Conservation (phyloP, 192 early-diverging fungal species). For the Podila epigama region DNA sequence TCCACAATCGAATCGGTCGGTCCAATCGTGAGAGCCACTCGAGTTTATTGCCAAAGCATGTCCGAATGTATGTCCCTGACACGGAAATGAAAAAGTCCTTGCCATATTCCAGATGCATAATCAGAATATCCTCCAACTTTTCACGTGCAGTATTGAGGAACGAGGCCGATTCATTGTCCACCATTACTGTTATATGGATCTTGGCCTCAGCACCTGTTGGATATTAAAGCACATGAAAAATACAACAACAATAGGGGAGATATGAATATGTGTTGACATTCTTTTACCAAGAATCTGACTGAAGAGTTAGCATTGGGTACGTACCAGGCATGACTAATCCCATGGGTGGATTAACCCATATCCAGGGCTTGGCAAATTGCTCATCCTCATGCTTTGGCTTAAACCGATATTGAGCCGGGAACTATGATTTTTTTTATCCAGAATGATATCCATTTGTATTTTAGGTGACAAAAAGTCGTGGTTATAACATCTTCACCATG, state of each 20-base stretch:
- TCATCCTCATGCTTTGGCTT: slow-evolving; percentile 70
- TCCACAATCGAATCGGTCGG: slow-evolving; percentile 62
- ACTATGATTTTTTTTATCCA: too few species aligned
- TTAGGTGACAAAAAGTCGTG: too few species aligned
- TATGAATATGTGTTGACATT: too few species aligned
- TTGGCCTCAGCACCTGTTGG: slow-evolving; percentile 65
- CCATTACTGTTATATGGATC: slow-evolving; percentile 66
- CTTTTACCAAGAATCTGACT: background rate
- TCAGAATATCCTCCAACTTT: slow-evolving; percentile 75
- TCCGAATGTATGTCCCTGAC: slow-evolving; percentile 70
- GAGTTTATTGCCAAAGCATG: slow-evolving; percentile 79
- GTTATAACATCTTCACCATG: slow-evolving; percentile 1
- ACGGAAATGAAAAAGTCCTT: slow-evolving; percentile 88
- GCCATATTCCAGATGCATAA: slow-evolving; percentile 81
- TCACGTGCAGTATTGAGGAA: slow-evolving; percentile 67
- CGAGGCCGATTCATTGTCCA: slow-evolving; percentile 56
- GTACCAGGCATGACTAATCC: slow-evolving; percentile 81
- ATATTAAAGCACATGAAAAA: background rate
- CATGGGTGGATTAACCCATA: slow-evolving; percentile 65
- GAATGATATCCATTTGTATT: too few species aligned
- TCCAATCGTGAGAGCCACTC: slow-evolving; percentile 69
- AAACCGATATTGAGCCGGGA: slow-evolving; percentile 79
- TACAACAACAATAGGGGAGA: background rate
- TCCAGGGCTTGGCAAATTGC: slow-evolving; percentile 74
- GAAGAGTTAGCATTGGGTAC: background rate